Percentiles rank a stretch among this genome's conserved stretches.
These are phyloP conservation scores for Seiridium cupressi DNA, from an alignment of 2,329 filamentous ascomycete species.

Conservation along the genomic window DNA sequence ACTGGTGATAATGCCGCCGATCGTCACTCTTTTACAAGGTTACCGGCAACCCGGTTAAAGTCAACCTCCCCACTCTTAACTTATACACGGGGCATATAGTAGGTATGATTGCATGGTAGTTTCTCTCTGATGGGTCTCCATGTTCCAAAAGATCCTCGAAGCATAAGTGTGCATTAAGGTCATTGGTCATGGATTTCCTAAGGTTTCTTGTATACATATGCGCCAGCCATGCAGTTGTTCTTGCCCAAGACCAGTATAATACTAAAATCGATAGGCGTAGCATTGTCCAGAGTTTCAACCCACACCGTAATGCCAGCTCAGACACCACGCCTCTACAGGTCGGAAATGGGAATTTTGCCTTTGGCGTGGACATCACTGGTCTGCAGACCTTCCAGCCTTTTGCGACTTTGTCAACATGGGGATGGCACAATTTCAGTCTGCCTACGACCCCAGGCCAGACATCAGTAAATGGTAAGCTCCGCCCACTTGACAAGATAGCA, in stretches of 20 bases:
- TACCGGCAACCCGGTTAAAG: constrained; percentile 15
- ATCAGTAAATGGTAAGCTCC: constrained; percentile 28
- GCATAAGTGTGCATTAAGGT: background rate
- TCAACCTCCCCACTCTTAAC: constrained; percentile 11
- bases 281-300: constrained; percentile 41
- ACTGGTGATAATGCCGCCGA: constrained; percentile 10
- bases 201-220: constrained; percentile 8
- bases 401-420: constrained; percentile 46
- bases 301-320: constrained; percentile 45
- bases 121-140: background rate
- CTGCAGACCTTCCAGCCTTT: constrained; percentile 45
- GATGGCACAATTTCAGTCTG: constrained; percentile 48
- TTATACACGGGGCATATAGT: background rate
- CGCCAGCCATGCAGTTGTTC: constrained; percentile 3
- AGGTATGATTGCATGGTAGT: background rate
- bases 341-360: constrained; percentile 48
- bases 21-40: constrained; percentile 12
- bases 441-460: constrained; percentile 37
- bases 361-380: constrained; percentile 45
- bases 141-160: background rate
- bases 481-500: background rate
- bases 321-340: constrained; percentile 50
- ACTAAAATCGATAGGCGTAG: constrained; percentile 26
- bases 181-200: constrained; percentile 6
- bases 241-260: constrained; percentile 5